Base-by-base conservation (phyloP, 495 filamentous ascomycete species). In the Aspergillus heteromorphus region DNA sequence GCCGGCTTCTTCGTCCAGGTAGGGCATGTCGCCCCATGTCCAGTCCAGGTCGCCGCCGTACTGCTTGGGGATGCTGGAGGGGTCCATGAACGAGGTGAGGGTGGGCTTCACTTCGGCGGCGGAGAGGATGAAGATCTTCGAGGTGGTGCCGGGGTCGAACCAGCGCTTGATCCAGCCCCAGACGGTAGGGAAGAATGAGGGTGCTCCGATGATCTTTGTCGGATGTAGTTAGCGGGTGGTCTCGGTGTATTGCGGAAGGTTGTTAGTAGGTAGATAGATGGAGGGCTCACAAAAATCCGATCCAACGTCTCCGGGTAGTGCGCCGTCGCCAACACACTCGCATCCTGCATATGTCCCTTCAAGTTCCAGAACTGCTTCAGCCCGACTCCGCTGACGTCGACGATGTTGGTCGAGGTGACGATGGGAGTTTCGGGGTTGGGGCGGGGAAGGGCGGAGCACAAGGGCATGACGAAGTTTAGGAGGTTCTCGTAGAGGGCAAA, bases 161-260 rank as follows among this genome's bases (percentile, higher is more conserved):
- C 91, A 96, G 64, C 85, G 84, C 76, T 95, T 95, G 71, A 95
- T 86, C 91, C 91, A 95, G 57, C 87, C 81, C 91, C 91, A 95
- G 48, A 96, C 88, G 10, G 91, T 95, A 25, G 88, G 88, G 73
- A 96, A 96, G 79, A 95, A 96, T 40, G 82, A 77, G 4, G 91
- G 91, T 0, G 91, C 91, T 42, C 90, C 89, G 56, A 96, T 87
- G 63, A 96, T 88, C 80, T 88, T 63, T 47, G 25, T 55, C 41
- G 27, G n/a, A 7, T 45, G 6, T n/a, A 11, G 30, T 42, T 47
- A 19, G 23, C 13, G 43, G 4, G 20, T 40, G 4, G 13, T 13
- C 13, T 25, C 20, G 20, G 34, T 6, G 38, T 17, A 23, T n/a
- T 25, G 30, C n/a, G 36, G 2, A 0, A 45, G 21, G 55, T 14